Evolutionary conservation across 208 protist species (phyloP), one percentile per base, ranked within the genome.

Genomic region (Trypanosomatidae sp.): DNA sequence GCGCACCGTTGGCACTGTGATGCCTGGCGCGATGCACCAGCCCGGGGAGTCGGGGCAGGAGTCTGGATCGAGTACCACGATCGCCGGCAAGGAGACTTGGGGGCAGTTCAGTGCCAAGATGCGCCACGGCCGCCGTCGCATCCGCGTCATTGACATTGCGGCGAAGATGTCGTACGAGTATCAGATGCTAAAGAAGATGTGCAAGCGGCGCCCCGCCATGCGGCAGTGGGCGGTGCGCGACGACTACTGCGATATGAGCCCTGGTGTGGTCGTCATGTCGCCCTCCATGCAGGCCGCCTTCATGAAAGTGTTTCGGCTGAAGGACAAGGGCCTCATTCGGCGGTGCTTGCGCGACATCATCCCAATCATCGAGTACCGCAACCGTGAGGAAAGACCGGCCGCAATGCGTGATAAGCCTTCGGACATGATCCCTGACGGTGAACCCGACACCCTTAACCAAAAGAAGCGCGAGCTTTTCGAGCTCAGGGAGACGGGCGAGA

Each of bases 141-240:
- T 95, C 55, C 87, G 86, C 49, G 85, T 91, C 2, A 96, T 98
- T 74, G 95, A 97, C 62, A 79, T 96, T 12, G 95, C 93, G 13
- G 81, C 95, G 9, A 93, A 95, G 74, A 94, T 98, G 80, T 90
- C 90, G 43, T 98, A 98, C 82, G 94, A 98, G 76, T 97, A 98
- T 71, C 91, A 98, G 79, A 85, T 89, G 74, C 73, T 97, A 13
- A 93, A 95, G 76, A 95, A 91, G 73, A 93, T 94, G 88, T 97
- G 90, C 68, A 84, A 87, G 67, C 81, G 85, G 15, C 89, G 91
- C 17, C 92, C 92, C 8, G 77, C 87, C n/a, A 91, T 96, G 86
- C 89, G 92, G 64, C 92, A 96, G 82, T 96, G 90, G 87, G 79
- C 82, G 7, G 85, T 96, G 68, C 88, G 92, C 25, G 90, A 96